Evolutionary conservation across 345 rosid genomes (phyloP).

Genomic region (Sisymbrium irio): DNA sequence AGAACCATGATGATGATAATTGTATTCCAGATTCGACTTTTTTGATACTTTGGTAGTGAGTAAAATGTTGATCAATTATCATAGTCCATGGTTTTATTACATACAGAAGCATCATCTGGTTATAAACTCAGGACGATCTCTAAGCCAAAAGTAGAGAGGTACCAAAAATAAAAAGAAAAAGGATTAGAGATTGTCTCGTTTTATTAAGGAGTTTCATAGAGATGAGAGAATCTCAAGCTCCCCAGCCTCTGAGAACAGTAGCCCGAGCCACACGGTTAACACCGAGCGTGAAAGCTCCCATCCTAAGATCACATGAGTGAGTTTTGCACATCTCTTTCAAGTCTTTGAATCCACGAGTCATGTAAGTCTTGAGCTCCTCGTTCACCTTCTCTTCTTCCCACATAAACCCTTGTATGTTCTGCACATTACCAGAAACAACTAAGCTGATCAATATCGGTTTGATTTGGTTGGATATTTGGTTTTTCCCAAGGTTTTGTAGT

Average conservation of each 20-base stretch:
- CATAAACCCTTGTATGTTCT: conserved; percentile 99
- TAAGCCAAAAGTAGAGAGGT: not conserved
- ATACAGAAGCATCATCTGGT: conserved; percentile 22
- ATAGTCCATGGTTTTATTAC: conserved; percentile 10
- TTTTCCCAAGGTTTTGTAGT: not conserved
- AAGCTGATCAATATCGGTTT: conserved; percentile 1
- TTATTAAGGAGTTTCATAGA: conserved; percentile 14
- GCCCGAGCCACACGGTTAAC: conserved; percentile 95
- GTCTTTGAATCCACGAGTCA: conserved; percentile 74
- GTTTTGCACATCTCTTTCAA: conserved; percentile 87
- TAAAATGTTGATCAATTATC: not conserved
- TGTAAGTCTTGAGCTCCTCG: conserved; percentile 69
- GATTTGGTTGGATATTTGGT: not conserved
- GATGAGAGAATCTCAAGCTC: conserved; percentile 45
- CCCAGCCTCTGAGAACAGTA: conserved; percentile 92
- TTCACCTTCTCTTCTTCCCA: conserved; percentile 98
- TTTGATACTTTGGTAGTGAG: not conserved
- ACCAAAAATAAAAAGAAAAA: not conserved
- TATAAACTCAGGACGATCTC: not conserved
- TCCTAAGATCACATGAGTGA: conserved; percentile 81
- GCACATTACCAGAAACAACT: conserved; percentile 25
- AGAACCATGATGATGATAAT: not conserved
- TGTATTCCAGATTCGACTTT: not conserved
- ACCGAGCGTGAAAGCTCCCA: conserved; percentile 98
- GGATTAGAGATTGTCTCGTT: not conserved